phyloP scores from a whole-genome alignment of 495 filamentous ascomycete species.

The Pyrenula aspistea region DNA sequence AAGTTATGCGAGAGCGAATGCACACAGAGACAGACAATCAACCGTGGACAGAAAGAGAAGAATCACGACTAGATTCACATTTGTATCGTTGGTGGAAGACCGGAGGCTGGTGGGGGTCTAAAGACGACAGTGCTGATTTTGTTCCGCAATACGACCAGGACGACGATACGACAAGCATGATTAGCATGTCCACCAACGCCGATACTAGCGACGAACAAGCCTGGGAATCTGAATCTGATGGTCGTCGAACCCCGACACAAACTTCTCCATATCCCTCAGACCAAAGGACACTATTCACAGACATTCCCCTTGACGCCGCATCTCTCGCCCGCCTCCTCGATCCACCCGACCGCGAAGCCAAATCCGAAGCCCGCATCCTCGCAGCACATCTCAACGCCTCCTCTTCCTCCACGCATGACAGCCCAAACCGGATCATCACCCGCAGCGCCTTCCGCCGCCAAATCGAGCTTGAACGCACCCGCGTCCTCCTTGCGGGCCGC shows the following conservation, averaged over 20 bases:
- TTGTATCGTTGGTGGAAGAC: constrained; percentile 71
- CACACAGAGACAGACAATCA: constrained; percentile 14
- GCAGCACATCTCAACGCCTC: constrained; percentile 64
- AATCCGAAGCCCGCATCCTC: constrained; percentile 68
- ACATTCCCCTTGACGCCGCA: constrained; percentile 50
- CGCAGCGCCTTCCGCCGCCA: constrained; percentile 61
- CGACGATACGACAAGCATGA: constrained; percentile 64
- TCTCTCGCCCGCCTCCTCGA: constrained; percentile 74
- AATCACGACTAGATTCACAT: constrained; percentile 55
- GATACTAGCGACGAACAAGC: constrained; percentile 38
- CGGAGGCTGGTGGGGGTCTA: constrained; percentile 71
- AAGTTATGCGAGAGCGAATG: constrained; percentile 50
- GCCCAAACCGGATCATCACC: constrained; percentile 50
- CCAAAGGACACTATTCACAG: constrained; percentile 36
- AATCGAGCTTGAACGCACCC: constrained; percentile 50
- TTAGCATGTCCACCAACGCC: constrained; percentile 46
- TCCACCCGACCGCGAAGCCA: constrained; percentile 63
- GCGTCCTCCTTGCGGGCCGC: constrained; percentile 45
- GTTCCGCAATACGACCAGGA: constrained; percentile 29
- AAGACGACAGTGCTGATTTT: constrained; percentile 67
- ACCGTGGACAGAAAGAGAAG: constrained; percentile 29
- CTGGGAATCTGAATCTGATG: constrained; percentile 32
- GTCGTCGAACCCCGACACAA: constrained; percentile 70
- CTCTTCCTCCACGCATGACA: not conserved
- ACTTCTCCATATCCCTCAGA: constrained; percentile 24